These are phyloP conservation scores for Stagonosporopsis chrysanthemi DNA, from an alignment of 2,329 filamentous ascomycete species.

Conservation along the genomic window DNA sequence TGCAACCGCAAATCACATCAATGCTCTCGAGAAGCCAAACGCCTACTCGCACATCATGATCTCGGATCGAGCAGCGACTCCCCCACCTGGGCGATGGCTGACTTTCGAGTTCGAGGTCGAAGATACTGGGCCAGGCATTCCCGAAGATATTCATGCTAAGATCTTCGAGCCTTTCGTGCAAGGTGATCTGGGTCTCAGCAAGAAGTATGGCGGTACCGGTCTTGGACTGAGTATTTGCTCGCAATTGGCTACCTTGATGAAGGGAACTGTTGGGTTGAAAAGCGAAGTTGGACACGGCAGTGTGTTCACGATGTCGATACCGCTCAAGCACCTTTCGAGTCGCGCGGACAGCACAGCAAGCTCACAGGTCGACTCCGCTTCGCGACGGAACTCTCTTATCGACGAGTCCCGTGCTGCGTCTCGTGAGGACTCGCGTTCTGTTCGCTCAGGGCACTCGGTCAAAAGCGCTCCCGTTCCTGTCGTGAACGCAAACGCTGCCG, in stretches of 20 bases:
- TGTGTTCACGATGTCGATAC: slow-evolving; percentile 83
- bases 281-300: slow-evolving; percentile 79
- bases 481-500: slow-evolving; percentile 19
- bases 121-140: slow-evolving; percentile 87
- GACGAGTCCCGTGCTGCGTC: slow-evolving; percentile 34
- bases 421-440: slow-evolving; percentile 43
- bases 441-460: slow-evolving; percentile 43
- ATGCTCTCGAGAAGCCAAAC: slow-evolving; percentile 50
- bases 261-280: slow-evolving; percentile 73
- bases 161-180: slow-evolving; percentile 97
- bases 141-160: slow-evolving; percentile 75
- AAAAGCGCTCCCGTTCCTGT: slow-evolving; percentile 33
- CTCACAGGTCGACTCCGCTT: slow-evolving; percentile 40
- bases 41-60: slow-evolving; percentile 47
- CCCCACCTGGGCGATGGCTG: slow-evolving; percentile 70
- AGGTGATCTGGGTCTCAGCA: slow-evolving; percentile 86
- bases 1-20: slow-evolving; percentile 56
- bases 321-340: slow-evolving; percentile 77
- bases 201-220: slow-evolving; percentile 88
- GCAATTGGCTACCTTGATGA: slow-evolving; percentile 84
- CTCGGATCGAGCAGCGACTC: slow-evolving; percentile 47
- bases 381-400: slow-evolving; percentile 37
- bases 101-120: slow-evolving; percentile 87
- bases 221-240: slow-evolving; percentile 88
- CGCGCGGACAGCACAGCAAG: slow-evolving; percentile 63